These are phyloP conservation scores for Spergularia azorica DNA, from an alignment of 179 eudicot genomes.

Conservation along the genomic window DNA sequence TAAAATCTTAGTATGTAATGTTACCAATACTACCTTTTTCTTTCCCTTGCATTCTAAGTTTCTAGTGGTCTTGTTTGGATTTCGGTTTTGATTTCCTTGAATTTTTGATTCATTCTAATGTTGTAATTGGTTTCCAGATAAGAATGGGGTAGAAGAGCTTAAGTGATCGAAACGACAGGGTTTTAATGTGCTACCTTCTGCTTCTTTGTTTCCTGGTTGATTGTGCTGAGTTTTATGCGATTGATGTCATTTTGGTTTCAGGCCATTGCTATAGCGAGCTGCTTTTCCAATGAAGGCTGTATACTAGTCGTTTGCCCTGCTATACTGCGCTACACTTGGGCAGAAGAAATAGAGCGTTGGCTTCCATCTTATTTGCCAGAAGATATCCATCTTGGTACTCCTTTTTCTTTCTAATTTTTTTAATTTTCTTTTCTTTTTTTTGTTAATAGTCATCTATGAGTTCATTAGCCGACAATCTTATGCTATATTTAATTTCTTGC, in stretches of 20 bases:
- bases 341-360: constrained; percentile 98
- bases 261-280: constrained; percentile 94
- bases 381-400: constrained; percentile 90
- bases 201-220: constrained; percentile 8
- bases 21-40: too few relatives aligned
- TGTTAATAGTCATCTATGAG: background rate
- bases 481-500: background rate
- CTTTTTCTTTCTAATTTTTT: constrained; percentile 6
- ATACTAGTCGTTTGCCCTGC: constrained; percentile 97
- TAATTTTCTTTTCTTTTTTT: too few relatives aligned
- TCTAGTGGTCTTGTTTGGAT: background rate
- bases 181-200: background rate
- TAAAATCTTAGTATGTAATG: too few relatives aligned
- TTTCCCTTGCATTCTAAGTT: background rate
- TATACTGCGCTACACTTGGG: constrained; percentile 91
- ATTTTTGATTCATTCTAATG: background rate
- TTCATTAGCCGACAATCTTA: too few relatives aligned
- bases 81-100: background rate
- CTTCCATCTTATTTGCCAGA: constrained; percentile 86
- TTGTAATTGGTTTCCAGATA: background rate
- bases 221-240: background rate
- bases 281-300: constrained; percentile 78
- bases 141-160: background rate
- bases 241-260: constrained; percentile 33
- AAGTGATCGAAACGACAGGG: background rate